phyloP scores from a whole-genome alignment of 192 early-diverging fungal species.

The Coemansia sp. region DNA sequence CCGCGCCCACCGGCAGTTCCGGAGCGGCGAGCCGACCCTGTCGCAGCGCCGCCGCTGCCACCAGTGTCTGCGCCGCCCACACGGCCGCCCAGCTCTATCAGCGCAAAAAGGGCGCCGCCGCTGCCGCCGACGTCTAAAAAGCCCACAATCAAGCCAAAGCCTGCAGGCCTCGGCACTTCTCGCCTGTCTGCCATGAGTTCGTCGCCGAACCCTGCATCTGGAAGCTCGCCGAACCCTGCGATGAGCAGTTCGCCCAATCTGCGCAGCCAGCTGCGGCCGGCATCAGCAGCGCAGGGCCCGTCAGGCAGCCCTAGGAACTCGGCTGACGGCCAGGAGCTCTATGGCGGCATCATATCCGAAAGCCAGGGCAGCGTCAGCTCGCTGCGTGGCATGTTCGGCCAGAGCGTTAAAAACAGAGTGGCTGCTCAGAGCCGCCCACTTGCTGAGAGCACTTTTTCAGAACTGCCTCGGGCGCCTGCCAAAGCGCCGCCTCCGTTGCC shows the following conservation, averaged over 20 bases:
- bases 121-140: slow-evolving; percentile 46
- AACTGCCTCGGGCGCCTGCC: slow-evolving; percentile 14
- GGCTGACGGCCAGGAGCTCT: slow-evolving; percentile 11
- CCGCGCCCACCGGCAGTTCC: slow-evolving; percentile 33
- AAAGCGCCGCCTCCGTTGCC: slow-evolving; percentile 25
- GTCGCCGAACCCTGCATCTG: slow-evolving; percentile 18
- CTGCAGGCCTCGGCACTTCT: slow-evolving; percentile 17
- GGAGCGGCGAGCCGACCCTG: slow-evolving; percentile 29
- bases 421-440: slow-evolving; percentile 17
- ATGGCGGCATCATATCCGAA: slow-evolving; percentile 39
- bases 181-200: slow-evolving; percentile 20
- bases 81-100: slow-evolving; percentile 29
- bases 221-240: slow-evolving; percentile 7
- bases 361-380: slow-evolving; percentile 55
- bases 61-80: slow-evolving; percentile 22
- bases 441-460: slow-evolving; percentile 9
- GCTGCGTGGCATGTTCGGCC: slow-evolving; percentile 51
- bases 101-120: slow-evolving; percentile 41
- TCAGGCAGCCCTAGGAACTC: slow-evolving; percentile 19
- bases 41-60: slow-evolving; percentile 11
- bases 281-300: slow-evolving; percentile 4
- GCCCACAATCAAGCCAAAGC: slow-evolving; percentile 44
- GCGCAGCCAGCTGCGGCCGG: slow-evolving; percentile 16
- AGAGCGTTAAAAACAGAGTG: slow-evolving; percentile 21
- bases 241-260: slow-evolving; percentile 5